phyloP scores from a whole-genome alignment of 192 early-diverging fungal species.

The Linnemannia hyalina region DNA sequence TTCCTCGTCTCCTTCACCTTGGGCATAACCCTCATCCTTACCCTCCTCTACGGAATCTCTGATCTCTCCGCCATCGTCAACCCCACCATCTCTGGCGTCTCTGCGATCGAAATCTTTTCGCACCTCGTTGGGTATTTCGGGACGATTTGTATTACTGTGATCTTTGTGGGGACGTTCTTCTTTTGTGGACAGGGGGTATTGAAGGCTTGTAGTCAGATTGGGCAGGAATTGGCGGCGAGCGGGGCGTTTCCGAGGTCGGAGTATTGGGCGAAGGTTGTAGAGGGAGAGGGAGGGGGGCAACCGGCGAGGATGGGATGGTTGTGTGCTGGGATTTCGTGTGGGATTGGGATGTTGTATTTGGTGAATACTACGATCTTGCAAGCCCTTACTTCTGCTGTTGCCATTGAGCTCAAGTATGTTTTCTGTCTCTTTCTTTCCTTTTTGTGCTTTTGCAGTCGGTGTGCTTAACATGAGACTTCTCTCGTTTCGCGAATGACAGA shows the following conservation, averaged over 20 bases:
- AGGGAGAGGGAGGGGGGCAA: conserved; percentile 10
- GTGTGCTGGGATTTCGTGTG: conserved; percentile 22
- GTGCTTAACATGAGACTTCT: background rate
- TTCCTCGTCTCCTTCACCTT: conserved; percentile 29
- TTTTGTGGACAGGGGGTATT: conserved; percentile 46
- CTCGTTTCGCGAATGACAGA: background rate
- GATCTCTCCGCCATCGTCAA: conserved; percentile 19
- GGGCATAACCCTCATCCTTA: conserved; percentile 30
- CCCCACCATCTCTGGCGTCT: conserved; percentile 24
- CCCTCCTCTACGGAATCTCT: conserved; percentile 31
- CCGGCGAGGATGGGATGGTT: conserved; percentile 41
- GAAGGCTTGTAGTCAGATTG: conserved; percentile 31
- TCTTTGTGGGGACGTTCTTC: conserved; percentile 43
- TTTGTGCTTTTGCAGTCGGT: background rate
- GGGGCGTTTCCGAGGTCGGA: conserved; percentile 36
- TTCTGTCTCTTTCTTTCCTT: background rate
- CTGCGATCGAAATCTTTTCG: conserved; percentile 26
- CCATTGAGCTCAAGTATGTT: conserved; percentile 44
- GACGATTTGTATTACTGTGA: conserved; percentile 17
- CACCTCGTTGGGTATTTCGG: conserved; percentile 27
- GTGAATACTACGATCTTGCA: conserved; percentile 24
- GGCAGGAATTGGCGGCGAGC: conserved; percentile 26
- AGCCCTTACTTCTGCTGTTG: conserved; percentile 36
- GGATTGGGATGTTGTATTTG: conserved; percentile 25
- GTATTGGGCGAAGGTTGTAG: conserved; percentile 18